Evolutionary conservation across 441 rosid species (phyloP), one percentile per base, ranked within the genome.

Genomic region (Pelargonium cotyledonis): DNA sequence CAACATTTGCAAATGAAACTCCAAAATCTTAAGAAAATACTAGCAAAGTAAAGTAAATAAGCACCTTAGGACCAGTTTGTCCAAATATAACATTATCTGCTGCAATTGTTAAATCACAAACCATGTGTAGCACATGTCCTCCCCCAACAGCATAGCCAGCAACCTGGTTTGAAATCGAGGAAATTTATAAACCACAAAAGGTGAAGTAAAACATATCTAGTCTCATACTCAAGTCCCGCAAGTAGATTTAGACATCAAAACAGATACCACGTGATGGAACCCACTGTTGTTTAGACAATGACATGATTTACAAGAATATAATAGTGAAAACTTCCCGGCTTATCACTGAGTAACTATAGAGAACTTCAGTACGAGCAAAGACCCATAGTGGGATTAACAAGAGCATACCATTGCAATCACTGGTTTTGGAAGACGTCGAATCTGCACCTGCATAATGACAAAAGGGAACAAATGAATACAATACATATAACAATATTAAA

Each of bases 61-160:
- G 65, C 72, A 93, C 96, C 96, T 93, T 93, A 12, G 98, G 93
- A 72, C 98, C 98, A 62, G 96, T 93, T 84, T 93, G 98, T 70
- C 98, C 98, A 66, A 89, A 93, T 26, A 88, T 69, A 63, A 97
- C 93, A 77, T 89, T 91, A 72, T 91, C 96, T 31, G 95, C 96
- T 63, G 98, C 95, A 76, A 93, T 88, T n/a, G 97, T 91, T 40
- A 93, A 85, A 82, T 93, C 98, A 26, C 98, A 91, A 61, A 93
- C 93, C 98, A 93, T 89, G 73, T 93, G 98, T 76, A 93, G 69
- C 15, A 91, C 74, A 77, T 93, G 96, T 29, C 97, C 97, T 75
- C 98, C 98, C 73, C 96, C 97, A 78, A 91, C 82, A 65, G 95
- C 98, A 87, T 91, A 93, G 66, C 98, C 98, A 70, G 96, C 96